Conservation (phyloP, 352 stramenopile genomes). For the Phytophthora fragariae region DNA sequence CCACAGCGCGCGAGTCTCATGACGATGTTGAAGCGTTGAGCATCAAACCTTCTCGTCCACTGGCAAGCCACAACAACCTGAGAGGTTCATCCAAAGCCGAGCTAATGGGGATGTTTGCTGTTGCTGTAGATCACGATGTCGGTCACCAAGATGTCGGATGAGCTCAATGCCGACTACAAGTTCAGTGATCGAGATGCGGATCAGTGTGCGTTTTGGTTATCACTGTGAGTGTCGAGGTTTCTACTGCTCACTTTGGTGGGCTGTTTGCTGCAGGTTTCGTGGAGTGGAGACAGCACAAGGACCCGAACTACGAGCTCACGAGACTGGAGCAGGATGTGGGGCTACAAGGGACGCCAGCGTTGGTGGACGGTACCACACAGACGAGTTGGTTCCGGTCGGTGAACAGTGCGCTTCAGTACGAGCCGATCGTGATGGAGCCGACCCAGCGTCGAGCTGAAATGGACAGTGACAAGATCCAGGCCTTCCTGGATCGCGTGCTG, state of each 20-base stretch:
- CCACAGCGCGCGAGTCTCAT: conserved; percentile 59
- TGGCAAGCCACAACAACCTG: conserved; percentile 29
- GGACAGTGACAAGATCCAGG: conserved; percentile 74
- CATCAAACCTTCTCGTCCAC: conserved; percentile 53
- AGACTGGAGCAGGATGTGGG: conserved; percentile 81
- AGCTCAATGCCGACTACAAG: conserved; percentile 87
- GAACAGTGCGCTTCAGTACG: conserved; percentile 86
- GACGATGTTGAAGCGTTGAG: conserved; percentile 74
- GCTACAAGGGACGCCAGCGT: conserved; percentile 73
- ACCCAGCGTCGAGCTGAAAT: conserved; percentile 56
- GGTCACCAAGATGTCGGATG: conserved; percentile 83
- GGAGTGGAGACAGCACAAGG: conserved; percentile 87
- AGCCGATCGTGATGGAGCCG: conserved; percentile 65
- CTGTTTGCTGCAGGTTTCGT: conserved; percentile 62
- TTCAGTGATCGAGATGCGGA: conserved; percentile 85
- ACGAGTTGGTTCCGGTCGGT: conserved; percentile 88
- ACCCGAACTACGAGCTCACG: conserved; percentile 85
- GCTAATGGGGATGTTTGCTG: neutral
- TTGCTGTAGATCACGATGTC: conserved; percentile 71
- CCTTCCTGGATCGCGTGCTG: conserved; percentile 70
- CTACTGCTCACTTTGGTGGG: neutral
- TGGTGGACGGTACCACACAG: conserved; percentile 75
- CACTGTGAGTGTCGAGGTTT: neutral
- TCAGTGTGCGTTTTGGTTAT: conserved; percentile 51
- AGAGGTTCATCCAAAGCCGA: neutral